A percentile compares a stretch with the other conserved stretches of the same genome.
phyloP scores from a whole-genome alignment of 2,329 filamentous ascomycete species.

The Pyrenophora teres region DNA sequence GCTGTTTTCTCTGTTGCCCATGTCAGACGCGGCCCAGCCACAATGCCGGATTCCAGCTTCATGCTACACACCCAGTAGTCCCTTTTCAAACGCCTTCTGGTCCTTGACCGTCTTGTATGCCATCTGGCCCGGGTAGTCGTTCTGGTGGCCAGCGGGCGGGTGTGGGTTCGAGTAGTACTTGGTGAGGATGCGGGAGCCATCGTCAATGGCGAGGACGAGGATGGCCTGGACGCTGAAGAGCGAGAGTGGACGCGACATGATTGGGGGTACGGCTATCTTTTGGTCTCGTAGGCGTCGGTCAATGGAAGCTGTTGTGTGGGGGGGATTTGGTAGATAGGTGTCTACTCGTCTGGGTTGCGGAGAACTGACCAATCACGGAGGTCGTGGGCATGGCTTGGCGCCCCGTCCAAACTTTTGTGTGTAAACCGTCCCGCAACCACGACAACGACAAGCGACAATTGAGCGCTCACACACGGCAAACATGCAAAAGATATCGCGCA shows the following conservation, averaged over 20 bases:
- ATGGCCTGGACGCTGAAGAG: constrained; percentile 61
- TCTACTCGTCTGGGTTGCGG: constrained; percentile 28
- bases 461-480: neutral
- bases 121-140: constrained; percentile 67
- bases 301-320: constrained; percentile 17
- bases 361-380: constrained; percentile 34
- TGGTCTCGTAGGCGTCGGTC: constrained; percentile 2
- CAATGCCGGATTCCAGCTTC: constrained; percentile 83
- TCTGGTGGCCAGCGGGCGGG: constrained; percentile 64
- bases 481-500: constrained; percentile 32
- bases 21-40: constrained; percentile 21
- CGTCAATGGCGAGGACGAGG: constrained; percentile 69
- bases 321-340: constrained; percentile 39
- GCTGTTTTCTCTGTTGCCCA: constrained; percentile 73
- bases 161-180: constrained; percentile 87
- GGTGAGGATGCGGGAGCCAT: constrained; percentile 87
- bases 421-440: no score
- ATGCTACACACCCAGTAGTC: constrained; percentile 67
- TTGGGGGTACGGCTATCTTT: constrained; percentile 1
- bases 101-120: constrained; percentile 89
- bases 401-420: constrained; percentile 14
- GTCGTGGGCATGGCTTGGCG: constrained; percentile 19
- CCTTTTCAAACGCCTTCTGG: constrained; percentile 97
- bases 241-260: constrained; percentile 59
- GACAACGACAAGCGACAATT: neutral